phyloP scores from a whole-genome alignment of 768 basidiomycete genomes.

The Psilocybe cyanescens region DNA sequence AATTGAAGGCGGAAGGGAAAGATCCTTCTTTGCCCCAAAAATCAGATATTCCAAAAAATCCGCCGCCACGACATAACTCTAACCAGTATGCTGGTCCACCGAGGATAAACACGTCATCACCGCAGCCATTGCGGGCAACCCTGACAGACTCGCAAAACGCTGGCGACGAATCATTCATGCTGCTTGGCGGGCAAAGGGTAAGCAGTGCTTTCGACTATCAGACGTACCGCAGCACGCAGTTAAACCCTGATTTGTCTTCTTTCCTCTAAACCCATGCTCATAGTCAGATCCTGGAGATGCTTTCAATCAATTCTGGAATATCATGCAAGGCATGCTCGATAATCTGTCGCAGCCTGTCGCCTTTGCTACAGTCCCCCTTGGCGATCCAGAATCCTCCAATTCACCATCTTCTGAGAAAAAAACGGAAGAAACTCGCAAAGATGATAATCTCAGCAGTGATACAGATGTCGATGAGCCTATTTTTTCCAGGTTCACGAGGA shows the following conservation, averaged over 20 bases:
- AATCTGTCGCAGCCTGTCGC: conserved; percentile 86
- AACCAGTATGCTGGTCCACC: conserved; percentile 33
- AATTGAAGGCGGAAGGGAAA: conserved; percentile 75
- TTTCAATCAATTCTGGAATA: conserved; percentile 89
- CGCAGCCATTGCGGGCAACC: conserved; percentile 38
- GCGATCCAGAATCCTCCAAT: conserved; percentile 39
- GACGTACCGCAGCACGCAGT: neutral
- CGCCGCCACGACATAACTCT: conserved; percentile 33
- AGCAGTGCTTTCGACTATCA: conserved; percentile 27
- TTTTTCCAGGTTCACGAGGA: conserved; percentile 57
- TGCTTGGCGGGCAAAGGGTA: conserved; percentile 77
- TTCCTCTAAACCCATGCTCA: neutral
- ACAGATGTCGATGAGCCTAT: conserved; percentile 71
- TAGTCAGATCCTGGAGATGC: conserved; percentile 85
- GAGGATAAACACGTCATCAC: conserved; percentile 50
- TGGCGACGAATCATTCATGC: conserved; percentile 89
- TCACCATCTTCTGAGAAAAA: conserved; percentile 25
- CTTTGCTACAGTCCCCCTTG: conserved; percentile 81
- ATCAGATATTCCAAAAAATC: conserved; percentile 31
- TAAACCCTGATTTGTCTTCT: conserved; percentile 1
- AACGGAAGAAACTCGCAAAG: conserved; percentile 38
- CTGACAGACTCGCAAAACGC: conserved; percentile 62
- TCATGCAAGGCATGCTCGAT: conserved; percentile 85
- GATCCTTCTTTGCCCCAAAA: conserved; percentile 79
- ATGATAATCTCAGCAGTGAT: conserved; percentile 64